A percentile compares a stretch with the other conserved stretches of the same genome.
Evolutionary conservation across 2,329 filamentous ascomycete species (phyloP).

Genomic region (Fusarium sp.): DNA sequence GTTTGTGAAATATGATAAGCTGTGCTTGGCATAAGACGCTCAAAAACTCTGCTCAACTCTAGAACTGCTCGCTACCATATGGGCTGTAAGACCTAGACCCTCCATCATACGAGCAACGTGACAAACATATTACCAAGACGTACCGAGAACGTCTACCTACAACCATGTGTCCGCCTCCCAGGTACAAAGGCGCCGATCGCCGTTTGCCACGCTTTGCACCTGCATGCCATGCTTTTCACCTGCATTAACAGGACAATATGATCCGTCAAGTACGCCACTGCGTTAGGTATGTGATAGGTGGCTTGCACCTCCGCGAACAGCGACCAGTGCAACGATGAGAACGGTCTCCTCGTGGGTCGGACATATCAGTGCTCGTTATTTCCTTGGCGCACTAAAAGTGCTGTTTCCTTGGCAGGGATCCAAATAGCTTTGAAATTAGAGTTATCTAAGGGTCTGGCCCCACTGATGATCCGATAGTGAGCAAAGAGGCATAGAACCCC

Average conservation of each 20-base stretch:
- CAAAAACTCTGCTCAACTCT: neutral
- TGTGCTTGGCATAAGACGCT: neutral
- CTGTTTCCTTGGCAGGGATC: neutral
- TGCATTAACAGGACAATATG: too few species aligned
- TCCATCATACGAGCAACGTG: slow-evolving; percentile 10
- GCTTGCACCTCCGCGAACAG: neutral
- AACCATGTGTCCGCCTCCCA: too few species aligned
- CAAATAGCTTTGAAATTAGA: neutral
- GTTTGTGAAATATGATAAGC: neutral
- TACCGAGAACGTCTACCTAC: too few species aligned
- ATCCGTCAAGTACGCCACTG: too few species aligned
- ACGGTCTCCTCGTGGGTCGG: slow-evolving; percentile 3
- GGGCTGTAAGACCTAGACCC: neutral
- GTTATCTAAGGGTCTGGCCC: neutral
- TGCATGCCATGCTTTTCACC: too few species aligned
- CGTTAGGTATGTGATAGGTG: slow-evolving; percentile 20
- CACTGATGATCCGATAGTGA: neutral
- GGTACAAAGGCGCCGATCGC: too few species aligned
- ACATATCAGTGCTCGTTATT: too few species aligned
- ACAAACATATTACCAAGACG: neutral
- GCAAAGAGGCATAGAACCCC: neutral
- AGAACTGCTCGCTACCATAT: slow-evolving; percentile 8
- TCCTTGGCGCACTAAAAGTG: neutral
- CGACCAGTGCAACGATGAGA: neutral
- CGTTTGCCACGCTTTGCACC: too few species aligned